A percentile compares a stretch with the other conserved stretches of the same genome.
Conservation (phyloP, 371 early-diverging fungal species). For the Mortierella sp. region DNA sequence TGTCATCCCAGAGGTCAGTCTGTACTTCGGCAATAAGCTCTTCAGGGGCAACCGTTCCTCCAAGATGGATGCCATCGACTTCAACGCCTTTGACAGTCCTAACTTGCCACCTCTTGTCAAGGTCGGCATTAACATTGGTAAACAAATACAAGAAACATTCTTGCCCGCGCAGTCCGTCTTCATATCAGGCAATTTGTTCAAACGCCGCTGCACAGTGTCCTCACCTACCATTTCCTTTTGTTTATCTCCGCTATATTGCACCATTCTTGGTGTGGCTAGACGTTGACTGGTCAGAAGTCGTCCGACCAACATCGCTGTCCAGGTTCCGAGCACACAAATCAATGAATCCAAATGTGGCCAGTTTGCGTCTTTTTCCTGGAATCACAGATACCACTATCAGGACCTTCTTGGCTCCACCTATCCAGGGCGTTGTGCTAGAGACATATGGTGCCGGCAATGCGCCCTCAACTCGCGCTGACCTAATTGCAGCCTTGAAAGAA, state of each 20-base stretch:
- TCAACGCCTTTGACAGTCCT: slow-evolving; percentile 97
- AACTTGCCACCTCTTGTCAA: slow-evolving; percentile 90
- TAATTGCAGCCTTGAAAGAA: slow-evolving; percentile 85
- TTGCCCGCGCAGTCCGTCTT: neutral
- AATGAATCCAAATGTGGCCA: slow-evolving; percentile 90
- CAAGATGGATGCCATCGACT: slow-evolving; percentile 94
- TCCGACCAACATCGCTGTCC: slow-evolving; percentile 87
- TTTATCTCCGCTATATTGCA: too few species aligned
- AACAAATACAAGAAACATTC: neutral
- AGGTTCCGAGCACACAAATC: slow-evolving; percentile 85
- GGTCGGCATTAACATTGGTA: slow-evolving; percentile 95
- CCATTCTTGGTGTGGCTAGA: slow-evolving; percentile 75
- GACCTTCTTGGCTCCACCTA: slow-evolving; percentile 87
- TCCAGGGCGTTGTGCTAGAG: slow-evolving; percentile 94
- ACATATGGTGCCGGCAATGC: slow-evolving; percentile 98
- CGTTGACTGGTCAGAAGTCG: slow-evolving; percentile 91
- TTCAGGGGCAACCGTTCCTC: slow-evolving; percentile 96
- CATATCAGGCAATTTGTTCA: too few species aligned
- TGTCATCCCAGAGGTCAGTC: slow-evolving; percentile 95
- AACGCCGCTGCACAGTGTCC: neutral
- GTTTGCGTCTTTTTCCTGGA: slow-evolving; percentile 94
- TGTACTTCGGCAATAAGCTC: slow-evolving; percentile 95
- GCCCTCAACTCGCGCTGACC: slow-evolving; percentile 85
- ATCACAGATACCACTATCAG: slow-evolving; percentile 89
- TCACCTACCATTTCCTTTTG: neutral